Evolutionary conservation across 192 early-diverging fungal genomes (phyloP).

Genomic region (Entomortierella lignicola): DNA sequence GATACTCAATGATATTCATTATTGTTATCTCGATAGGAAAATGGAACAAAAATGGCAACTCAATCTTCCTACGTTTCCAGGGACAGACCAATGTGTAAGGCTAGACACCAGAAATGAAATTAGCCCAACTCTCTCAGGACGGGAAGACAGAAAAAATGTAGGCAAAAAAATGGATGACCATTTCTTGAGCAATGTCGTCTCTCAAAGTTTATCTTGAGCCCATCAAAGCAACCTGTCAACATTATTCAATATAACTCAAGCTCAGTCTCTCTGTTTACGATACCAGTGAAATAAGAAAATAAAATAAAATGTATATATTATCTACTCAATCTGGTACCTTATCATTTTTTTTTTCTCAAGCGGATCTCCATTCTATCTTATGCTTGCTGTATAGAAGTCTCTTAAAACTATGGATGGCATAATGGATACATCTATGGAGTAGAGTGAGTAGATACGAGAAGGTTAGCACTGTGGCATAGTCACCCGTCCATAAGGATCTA

Average conservation of each 20-base stretch:
- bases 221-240: neutral
- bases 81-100: constrained; percentile 74
- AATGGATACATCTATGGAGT: too few species aligned
- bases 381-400: too few species aligned
- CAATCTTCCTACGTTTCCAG: constrained; percentile 76
- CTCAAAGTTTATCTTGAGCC: constrained; percentile 14
- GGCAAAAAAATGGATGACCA: constrained; percentile 11
- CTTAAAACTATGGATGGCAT: too few species aligned
- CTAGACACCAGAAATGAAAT: neutral
- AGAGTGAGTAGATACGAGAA: too few species aligned
- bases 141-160: constrained; percentile 1
- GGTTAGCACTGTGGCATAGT: too few species aligned
- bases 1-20: neutral
- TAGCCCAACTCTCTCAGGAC: neutral
- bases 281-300: neutral
- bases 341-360: neutral
- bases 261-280: neutral
- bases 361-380: too few species aligned
- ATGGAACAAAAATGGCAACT: constrained; percentile 76
- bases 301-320: neutral
- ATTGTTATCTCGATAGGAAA: constrained; percentile 24
- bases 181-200: constrained; percentile 28
- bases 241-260: too few species aligned
- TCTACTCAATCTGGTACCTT: too few species aligned
- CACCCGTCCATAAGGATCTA: too few species aligned